Percentiles rank a stretch among this genome's conserved stretches.
Conservation (phyloP, 2,329 filamentous ascomycete species). For the Lizonia empirigonia region DNA sequence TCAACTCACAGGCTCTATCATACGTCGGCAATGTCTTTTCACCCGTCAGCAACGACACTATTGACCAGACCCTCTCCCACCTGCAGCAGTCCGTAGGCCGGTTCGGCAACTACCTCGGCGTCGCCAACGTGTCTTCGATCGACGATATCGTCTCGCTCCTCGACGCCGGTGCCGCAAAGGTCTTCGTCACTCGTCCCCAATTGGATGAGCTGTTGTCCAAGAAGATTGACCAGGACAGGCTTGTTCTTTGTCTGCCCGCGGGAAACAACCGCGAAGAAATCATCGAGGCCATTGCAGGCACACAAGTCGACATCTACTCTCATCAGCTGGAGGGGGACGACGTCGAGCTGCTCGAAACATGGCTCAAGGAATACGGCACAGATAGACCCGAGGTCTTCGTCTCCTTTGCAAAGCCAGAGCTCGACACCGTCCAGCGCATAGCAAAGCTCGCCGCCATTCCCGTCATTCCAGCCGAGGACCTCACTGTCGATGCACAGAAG, state of each 20-base stretch:
- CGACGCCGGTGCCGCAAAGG: constrained; percentile 81
- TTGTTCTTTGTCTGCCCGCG: constrained; percentile 62
- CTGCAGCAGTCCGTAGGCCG: constrained; percentile 62
- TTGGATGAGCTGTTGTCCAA: constrained; percentile 61
- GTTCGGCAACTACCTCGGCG: constrained; percentile 75
- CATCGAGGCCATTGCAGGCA: constrained; percentile 48
- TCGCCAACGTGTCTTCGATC: constrained; percentile 67
- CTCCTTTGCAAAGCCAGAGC: constrained; percentile 51
- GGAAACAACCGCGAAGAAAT: constrained; percentile 51
- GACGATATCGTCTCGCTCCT: constrained; percentile 81
- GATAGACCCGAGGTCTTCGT: constrained; percentile 58
- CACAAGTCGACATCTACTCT: constrained; percentile 53
- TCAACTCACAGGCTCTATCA: constrained; percentile 58
- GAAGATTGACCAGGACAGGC: constrained; percentile 60
- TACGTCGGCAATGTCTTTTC: constrained; percentile 65
- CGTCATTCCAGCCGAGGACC: constrained; percentile 70
- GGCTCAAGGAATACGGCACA: constrained; percentile 57
- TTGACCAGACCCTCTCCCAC: constrained; percentile 58
- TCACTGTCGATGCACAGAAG: constrained; percentile 70
- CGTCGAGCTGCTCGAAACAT: constrained; percentile 51
- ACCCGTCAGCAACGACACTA: constrained; percentile 55
- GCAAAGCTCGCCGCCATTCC: constrained; percentile 63
- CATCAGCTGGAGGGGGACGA: constrained; percentile 52
- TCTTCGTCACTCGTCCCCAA: constrained; percentile 78
- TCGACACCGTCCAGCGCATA: constrained; percentile 51